Evolutionary conservation across 805 yeast species (phyloP), one percentile per base, ranked within the genome.

Genomic region (Hanseniaspora lachancei): DNA sequence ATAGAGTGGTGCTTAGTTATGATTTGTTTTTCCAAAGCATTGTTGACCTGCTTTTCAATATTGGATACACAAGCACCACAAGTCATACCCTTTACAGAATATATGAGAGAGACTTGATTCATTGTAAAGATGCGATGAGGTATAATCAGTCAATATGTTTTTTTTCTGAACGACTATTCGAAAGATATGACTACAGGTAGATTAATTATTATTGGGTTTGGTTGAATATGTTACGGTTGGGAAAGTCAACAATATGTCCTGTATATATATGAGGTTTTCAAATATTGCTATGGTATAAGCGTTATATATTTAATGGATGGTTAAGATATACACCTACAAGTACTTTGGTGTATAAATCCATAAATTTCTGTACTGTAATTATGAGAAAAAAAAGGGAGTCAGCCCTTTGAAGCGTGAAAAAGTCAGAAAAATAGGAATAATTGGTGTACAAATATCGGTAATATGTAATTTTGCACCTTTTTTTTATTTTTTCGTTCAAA

Each of bases 61-160:
- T 93, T 72, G 1, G 82, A 74, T 0, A 85, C 76, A 65, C 97
- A 91, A 1, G 95, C 77, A 1, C 93, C 83, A 64, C 97, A 91
- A 2, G 97, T 89, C 97, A 89, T 91, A 2, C 97, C 97, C 16
- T 70, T 61, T 2, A 74, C 63, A 8, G 55, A 43, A 29, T n/a
- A 35, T 13, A 21, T 35, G 6, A 50, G 15, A 16, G 47, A 12
- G 12, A 42, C 20, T 10, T 34, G 32, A 15, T 34, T 46, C 49
- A 46, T 46, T 44, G n/a, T 27, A 16, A n/a, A 10, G 16, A n/a
- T 15, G 47, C 32, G 47, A 29, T 27, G 32, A 43, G 47, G 34
- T 42, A 43, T 40, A 12, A 10, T 21, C 1, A 21, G 27, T 40
- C 9, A 6, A 21, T 40, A 20, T 40, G 7, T 20, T 40, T 40